A percentile compares a stretch with the other conserved stretches of the same genome.
These are phyloP conservation scores for Alternaria triticimaculans DNA, from an alignment of 2,329 filamentous ascomycete species.

Conservation along the genomic window DNA sequence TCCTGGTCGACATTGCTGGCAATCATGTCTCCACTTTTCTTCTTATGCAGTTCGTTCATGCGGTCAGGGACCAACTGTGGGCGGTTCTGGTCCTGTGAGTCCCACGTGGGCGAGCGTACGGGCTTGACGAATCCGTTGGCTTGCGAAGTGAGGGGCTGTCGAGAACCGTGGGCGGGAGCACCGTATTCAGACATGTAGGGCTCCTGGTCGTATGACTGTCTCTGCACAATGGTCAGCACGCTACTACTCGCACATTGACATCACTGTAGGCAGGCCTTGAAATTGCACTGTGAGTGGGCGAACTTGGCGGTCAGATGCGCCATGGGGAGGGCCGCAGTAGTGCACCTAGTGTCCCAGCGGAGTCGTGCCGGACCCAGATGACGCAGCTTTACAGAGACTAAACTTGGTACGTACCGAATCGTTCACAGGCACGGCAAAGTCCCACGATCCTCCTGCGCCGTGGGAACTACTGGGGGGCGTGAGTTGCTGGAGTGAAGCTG, in stretches of 20 bases:
- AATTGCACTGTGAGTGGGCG: background rate
- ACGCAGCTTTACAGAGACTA: constrained; percentile 8
- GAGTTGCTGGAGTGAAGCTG: constrained; percentile 41
- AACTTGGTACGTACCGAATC: constrained; percentile 40
- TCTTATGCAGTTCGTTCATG: constrained; percentile 47
- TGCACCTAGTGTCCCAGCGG: constrained; percentile 17
- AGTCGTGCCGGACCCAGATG: constrained; percentile 15
- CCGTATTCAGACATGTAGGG: constrained; percentile 47
- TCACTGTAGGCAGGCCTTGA: background rate
- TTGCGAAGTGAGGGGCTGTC: constrained; percentile 44
- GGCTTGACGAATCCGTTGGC: constrained; percentile 43
- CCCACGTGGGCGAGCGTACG: constrained; percentile 39
- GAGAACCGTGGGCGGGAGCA: constrained; percentile 33
- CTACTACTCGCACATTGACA: background rate
- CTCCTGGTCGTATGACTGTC: constrained; percentile 38
- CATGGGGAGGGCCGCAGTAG: constrained; percentile 31
- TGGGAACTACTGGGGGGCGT: constrained; percentile 51
- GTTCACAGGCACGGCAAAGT: constrained; percentile 49
- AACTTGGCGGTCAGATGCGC: constrained; percentile 30
- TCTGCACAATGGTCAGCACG: constrained; percentile 38
- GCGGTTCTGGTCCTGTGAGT: constrained; percentile 35
- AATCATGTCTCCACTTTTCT: constrained; percentile 52
- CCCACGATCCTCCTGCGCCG: constrained; percentile 47
- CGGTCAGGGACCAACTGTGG: constrained; percentile 44
- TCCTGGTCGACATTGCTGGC: constrained; percentile 55